These are phyloP conservation scores for Scheffersomyces amazonensis DNA, from an alignment of 805 yeast species.

Conservation along the genomic window DNA sequence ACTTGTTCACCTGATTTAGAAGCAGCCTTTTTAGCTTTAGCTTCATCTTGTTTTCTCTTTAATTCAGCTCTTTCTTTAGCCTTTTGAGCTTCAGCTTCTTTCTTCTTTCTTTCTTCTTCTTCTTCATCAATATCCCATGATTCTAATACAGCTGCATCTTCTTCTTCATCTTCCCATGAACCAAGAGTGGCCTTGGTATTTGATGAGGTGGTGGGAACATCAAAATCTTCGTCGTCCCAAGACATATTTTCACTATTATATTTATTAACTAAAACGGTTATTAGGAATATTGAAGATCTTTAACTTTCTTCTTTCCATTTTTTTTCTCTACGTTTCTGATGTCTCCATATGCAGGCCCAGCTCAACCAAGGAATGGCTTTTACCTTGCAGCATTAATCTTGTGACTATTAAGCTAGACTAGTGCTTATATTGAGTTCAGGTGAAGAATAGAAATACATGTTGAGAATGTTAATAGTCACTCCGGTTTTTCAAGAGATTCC, in stretches of 20 bases:
- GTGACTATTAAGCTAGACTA: too few relatives aligned
- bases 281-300: too few relatives aligned
- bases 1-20: slow-evolving; percentile 36
- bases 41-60: slow-evolving; percentile 40
- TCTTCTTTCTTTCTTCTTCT: slow-evolving; percentile 54
- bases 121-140: slow-evolving; percentile 89
- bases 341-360: too few relatives aligned
- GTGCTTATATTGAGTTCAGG: too few relatives aligned
- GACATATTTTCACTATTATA: slow-evolving; percentile 27
- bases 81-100: slow-evolving; percentile 39
- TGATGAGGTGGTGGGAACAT: slow-evolving; percentile 46
- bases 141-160: slow-evolving; percentile 69
- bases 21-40: slow-evolving; percentile 47
- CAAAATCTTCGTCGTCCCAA: slow-evolving; percentile 91
- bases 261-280: too few relatives aligned
- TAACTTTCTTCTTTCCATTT: too few relatives aligned
- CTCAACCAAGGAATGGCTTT: too few relatives aligned
- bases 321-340: too few relatives aligned
- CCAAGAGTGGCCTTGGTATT: slow-evolving; percentile 56
- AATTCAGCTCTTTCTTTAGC: slow-evolving; percentile 44
- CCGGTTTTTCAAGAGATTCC: too few relatives aligned
- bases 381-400: too few relatives aligned
- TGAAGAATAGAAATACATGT: too few relatives aligned
- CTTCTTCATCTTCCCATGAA: slow-evolving; percentile 84
- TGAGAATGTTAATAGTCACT: too few relatives aligned